Percentiles rank a stretch among this genome's conserved stretches.
Conservation (phyloP, 176 grass and related monocot species). For the Musa beccarii region DNA sequence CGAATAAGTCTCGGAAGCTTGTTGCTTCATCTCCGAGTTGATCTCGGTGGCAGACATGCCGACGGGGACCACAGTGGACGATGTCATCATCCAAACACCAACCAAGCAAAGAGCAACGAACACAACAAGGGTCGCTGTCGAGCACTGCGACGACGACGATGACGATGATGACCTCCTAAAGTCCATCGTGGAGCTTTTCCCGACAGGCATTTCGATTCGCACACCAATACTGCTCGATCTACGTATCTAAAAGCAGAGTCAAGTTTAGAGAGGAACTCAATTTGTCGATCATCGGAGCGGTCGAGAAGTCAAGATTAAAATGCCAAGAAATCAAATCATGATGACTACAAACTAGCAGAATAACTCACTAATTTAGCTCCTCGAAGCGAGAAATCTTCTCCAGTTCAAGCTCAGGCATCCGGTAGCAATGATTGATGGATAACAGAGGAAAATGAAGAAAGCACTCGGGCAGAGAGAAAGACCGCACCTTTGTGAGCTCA, state of each 20-base stretch:
- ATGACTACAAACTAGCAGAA: too few species aligned
- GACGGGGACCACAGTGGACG: background rate
- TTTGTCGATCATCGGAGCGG: too few species aligned
- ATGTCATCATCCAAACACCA: constrained; percentile 44
- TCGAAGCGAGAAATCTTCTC: too few species aligned
- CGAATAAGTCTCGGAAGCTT: background rate
- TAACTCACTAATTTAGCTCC: too few species aligned
- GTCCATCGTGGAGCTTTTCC: constrained; percentile 44
- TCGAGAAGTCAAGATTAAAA: too few species aligned
- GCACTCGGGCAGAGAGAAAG: background rate
- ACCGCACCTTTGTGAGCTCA: background rate
- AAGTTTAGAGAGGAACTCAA: too few species aligned
- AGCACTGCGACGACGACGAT: constrained; percentile 34
- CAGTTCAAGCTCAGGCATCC: too few species aligned
- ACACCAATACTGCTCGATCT: background rate
- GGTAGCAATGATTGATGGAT: too few species aligned
- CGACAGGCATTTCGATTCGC: constrained; percentile 26
- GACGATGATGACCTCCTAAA: constrained; percentile 25
- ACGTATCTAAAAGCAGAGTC: background rate
- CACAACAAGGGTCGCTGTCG: constrained; percentile 49
- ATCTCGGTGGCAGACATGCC: background rate
- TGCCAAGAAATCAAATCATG: too few species aligned
- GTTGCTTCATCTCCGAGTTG: constrained; percentile 2
- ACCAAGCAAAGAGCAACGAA: constrained; percentile 68
- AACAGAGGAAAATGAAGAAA: background rate